phyloP scores from a whole-genome alignment of 176 grass and related monocot genomes.

The Lolium perenne region DNA sequence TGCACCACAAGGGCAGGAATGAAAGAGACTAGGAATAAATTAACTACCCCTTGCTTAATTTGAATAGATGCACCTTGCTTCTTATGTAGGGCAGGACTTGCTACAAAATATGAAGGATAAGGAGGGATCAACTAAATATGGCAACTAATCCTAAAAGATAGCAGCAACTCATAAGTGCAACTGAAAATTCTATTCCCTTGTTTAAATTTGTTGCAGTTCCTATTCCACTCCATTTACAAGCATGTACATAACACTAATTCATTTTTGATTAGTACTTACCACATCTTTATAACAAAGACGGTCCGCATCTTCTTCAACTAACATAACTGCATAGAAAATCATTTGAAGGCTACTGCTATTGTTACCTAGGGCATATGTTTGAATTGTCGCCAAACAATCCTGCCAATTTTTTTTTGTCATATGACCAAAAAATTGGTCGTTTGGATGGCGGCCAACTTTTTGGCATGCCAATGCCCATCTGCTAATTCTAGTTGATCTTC shows the following conservation, averaged over 20 bases:
- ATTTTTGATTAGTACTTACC: neutral
- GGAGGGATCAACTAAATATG: neutral
- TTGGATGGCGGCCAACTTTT: neutral
- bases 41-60: slow-evolving; percentile 9
- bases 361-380: neutral
- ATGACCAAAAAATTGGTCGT: neutral
- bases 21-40: neutral
- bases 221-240: neutral
- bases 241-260: neutral
- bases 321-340: slow-evolving; percentile 8
- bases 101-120: slow-evolving; percentile 11
- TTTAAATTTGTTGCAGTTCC: neutral
- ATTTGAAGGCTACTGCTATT: slow-evolving; percentile 21
- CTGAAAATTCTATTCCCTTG: neutral
- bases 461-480: neutral
- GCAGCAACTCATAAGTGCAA: slow-evolving; percentile 10
- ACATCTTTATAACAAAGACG: slow-evolving; percentile 23
- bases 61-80: neutral
- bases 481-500: neutral
- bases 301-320: slow-evolving; percentile 1
- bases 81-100: neutral
- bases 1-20: neutral
- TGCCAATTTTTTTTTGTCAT: neutral
- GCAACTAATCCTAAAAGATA: neutral
- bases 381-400: neutral